Percentiles rank a stretch among this genome's conserved stretches.
Evolutionary conservation across 495 filamentous ascomycete species (phyloP).

Genomic region (Aspergillus mulundensis): DNA sequence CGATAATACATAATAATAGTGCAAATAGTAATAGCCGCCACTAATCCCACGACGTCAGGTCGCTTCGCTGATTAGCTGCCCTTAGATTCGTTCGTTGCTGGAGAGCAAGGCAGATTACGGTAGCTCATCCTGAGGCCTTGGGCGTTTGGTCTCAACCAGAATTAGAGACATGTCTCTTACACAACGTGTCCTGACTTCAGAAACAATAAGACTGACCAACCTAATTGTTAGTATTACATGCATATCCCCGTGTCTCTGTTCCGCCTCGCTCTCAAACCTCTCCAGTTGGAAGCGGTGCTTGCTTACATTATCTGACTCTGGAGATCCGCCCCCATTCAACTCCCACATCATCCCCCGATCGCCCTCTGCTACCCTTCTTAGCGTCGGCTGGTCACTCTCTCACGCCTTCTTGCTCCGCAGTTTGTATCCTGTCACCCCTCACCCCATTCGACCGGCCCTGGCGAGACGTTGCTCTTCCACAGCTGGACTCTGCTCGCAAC

Average conservation of each 20-base stretch:
- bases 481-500: slow-evolving; percentile 6
- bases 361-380: slow-evolving; percentile 26
- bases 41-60: background rate
- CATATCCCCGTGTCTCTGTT: slow-evolving; percentile 10
- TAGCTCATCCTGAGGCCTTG: background rate
- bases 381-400: slow-evolving; percentile 27
- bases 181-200: slow-evolving; percentile 3
- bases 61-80: slow-evolving; percentile 8
- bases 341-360: slow-evolving; percentile 27
- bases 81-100: background rate
- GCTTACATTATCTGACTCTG: slow-evolving; percentile 26
- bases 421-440: slow-evolving; percentile 25
- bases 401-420: slow-evolving; percentile 25
- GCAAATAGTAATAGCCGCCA: background rate
- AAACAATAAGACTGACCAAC: background rate
- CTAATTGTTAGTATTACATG: slow-evolving; percentile 15
- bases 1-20: background rate
- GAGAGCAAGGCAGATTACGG: background rate
- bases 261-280: slow-evolving; percentile 12
- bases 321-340: slow-evolving; percentile 24
- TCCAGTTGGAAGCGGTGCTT: slow-evolving; percentile 4
- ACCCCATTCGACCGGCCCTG: slow-evolving; percentile 9
- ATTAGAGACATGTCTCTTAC: background rate
- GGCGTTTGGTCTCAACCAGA: background rate
- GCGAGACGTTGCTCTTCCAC: slow-evolving; percentile 8